Conservation (phyloP, 148 eudicot species). For the Rhododendron vialii region DNA sequence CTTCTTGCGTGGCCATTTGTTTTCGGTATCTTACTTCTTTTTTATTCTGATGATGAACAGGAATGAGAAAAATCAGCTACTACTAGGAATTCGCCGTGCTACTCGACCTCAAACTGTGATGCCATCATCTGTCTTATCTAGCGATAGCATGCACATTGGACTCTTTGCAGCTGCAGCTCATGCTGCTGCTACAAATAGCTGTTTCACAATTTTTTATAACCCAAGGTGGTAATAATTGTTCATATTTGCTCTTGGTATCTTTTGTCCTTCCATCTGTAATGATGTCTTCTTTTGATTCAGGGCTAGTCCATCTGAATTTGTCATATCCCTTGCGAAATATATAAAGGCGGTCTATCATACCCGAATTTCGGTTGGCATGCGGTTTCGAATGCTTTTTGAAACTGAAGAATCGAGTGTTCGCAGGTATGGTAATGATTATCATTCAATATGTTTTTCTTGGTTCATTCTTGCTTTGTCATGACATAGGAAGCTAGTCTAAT, state of each 20-base stretch:
- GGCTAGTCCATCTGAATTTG: slow-evolving; percentile 94
- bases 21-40: not conserved
- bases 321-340: slow-evolving; percentile 83
- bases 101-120: slow-evolving; percentile 82
- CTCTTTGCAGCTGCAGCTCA: slow-evolving; percentile 97
- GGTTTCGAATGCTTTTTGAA: slow-evolving; percentile 95
- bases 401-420: slow-evolving; percentile 97
- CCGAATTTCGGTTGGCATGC: slow-evolving; percentile 94
- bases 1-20: not conserved
- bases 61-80: slow-evolving; percentile 92
- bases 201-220: slow-evolving; percentile 79
- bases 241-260: not conserved
- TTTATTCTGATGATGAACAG: slow-evolving; percentile 25
- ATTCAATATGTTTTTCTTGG: not conserved
- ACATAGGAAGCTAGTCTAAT: not conserved
- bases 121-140: slow-evolving; percentile 95
- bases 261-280: slow-evolving; percentile 1
- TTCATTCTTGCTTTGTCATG: not conserved
- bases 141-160: slow-evolving; percentile 98
- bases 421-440: slow-evolving; percentile 40
- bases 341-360: slow-evolving; percentile 85
- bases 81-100: slow-evolving; percentile 94
- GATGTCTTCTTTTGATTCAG: slow-evolving; percentile 30
- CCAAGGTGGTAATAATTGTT: slow-evolving; percentile 52
- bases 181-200: slow-evolving; percentile 91